Conservation (phyloP, 768 basidiomycete species). For the Rhodosporidiobolus odoratus region DNA sequence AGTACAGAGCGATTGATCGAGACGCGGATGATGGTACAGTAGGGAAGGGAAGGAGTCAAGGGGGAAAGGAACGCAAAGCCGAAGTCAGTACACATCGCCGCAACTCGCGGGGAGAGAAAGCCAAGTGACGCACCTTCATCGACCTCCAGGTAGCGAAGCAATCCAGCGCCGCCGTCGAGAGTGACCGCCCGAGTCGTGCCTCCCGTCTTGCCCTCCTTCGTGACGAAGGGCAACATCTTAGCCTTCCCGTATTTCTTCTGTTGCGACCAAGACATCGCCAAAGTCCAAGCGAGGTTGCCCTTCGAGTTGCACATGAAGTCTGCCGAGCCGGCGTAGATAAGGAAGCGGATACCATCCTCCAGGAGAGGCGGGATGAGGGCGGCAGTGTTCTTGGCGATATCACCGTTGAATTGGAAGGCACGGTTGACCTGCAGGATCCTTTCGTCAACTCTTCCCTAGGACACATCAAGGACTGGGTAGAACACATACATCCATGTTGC, state of each 20-base stretch:
- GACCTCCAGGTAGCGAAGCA: constrained; percentile 49
- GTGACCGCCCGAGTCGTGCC: constrained; percentile 68
- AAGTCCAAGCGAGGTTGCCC: constrained; percentile 73
- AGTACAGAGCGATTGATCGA: not conserved
- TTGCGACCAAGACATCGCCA: constrained; percentile 60
- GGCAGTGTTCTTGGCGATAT: constrained; percentile 78
- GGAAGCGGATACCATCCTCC: constrained; percentile 70
- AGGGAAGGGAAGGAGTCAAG: too few relatives aligned
- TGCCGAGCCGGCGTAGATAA: constrained; percentile 70
- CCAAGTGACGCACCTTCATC: constrained; percentile 52
- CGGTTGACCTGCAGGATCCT: constrained; percentile 62
- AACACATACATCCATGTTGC: constrained; percentile 51
- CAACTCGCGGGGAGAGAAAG: not conserved
- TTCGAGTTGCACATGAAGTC: constrained; percentile 78
- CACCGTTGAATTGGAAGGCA: constrained; percentile 63
- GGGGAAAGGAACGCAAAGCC: not conserved
- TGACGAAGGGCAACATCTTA: constrained; percentile 57
- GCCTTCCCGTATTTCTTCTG: constrained; percentile 57
- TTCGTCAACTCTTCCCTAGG: too few relatives aligned
- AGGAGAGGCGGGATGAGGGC: constrained; percentile 71
- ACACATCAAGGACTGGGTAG: not conserved
- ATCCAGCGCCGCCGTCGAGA: constrained; percentile 37
- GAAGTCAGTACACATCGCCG: too few relatives aligned
- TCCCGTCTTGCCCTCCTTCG: constrained; percentile 53
- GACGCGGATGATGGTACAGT: not conserved